Evolutionary conservation across 352 stramenopile genomes (phyloP).

Genomic region (Globisporangium cederbergense): DNA sequence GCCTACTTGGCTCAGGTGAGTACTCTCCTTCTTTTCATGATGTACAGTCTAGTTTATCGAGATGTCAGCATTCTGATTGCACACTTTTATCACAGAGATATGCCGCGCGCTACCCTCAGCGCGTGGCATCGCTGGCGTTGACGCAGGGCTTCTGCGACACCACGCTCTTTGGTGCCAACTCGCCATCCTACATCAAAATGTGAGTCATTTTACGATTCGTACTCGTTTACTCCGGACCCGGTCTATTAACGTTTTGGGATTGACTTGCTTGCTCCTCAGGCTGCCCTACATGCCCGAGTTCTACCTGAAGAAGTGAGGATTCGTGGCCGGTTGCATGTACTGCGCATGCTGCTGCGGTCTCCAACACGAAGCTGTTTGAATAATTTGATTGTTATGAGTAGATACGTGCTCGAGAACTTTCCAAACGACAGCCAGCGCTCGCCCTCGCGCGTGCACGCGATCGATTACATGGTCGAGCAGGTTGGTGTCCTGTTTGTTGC

Average conservation of each 20-base stretch:
- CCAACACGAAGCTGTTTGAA: not conserved
- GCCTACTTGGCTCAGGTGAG: conserved; percentile 66
- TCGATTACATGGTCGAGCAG: conserved; percentile 70
- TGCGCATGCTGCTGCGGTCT: not conserved
- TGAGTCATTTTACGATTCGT: conserved; percentile 10
- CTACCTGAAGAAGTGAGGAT: conserved; percentile 57
- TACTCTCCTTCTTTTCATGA: too few relatives aligned
- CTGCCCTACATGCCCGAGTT: conserved; percentile 69
- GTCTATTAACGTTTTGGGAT: not conserved
- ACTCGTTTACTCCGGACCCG: not conserved
- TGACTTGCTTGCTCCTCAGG: conserved; percentile 21
- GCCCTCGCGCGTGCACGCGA: conserved; percentile 30
- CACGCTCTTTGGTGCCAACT: conserved; percentile 33
- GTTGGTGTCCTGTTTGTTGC: conserved; percentile 16
- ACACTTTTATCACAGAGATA: conserved; percentile 36
- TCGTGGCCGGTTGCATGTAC: too few relatives aligned
- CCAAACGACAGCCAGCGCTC: conserved; percentile 30
- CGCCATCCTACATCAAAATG: conserved; percentile 48
- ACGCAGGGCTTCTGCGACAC: conserved; percentile 70
- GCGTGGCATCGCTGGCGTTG: conserved; percentile 54
- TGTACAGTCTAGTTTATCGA: too few relatives aligned
- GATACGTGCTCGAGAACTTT: conserved; percentile 54
- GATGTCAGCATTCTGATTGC: too few relatives aligned
- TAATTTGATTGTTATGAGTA: conserved; percentile 14
- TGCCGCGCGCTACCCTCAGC: conserved; percentile 49